Evolutionary conservation across 2,329 filamentous ascomycete species (phyloP).

Genomic region (Pezicula radicicola): DNA sequence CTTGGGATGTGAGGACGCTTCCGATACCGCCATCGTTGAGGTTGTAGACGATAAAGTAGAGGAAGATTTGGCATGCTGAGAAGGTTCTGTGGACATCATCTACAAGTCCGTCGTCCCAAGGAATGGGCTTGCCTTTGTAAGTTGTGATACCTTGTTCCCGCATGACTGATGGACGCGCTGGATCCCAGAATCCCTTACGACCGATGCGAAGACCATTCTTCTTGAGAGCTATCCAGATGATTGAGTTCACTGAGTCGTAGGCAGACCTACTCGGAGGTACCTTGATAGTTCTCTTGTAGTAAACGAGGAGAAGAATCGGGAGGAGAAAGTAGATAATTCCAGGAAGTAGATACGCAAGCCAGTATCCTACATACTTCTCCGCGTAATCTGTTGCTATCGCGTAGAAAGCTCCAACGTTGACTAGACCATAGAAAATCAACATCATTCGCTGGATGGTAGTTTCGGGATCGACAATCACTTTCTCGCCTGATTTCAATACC

Average conservation of each 20-base stretch:
- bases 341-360: conserved; percentile 39
- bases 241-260: conserved; percentile 59
- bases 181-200: conserved; percentile 57
- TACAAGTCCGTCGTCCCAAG: conserved; percentile 77
- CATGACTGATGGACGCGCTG: conserved; percentile 61
- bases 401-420: conserved; percentile 60
- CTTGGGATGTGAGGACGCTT: conserved; percentile 42
- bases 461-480: conserved; percentile 57
- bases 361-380: conserved; percentile 47
- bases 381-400: conserved; percentile 40
- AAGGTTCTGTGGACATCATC: conserved; percentile 70
- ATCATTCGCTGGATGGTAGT: conserved; percentile 48
- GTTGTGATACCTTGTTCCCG: conserved; percentile 38
- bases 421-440: conserved; percentile 61
- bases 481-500: conserved; percentile 51
- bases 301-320: conserved; percentile 43
- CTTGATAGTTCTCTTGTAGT: conserved; percentile 47
- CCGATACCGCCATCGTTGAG: conserved; percentile 38
- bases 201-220: conserved; percentile 57
- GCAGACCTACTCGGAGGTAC: conserved; percentile 68
- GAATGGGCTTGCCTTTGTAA: conserved; percentile 70
- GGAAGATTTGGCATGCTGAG: conserved; percentile 64
- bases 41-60: conserved; percentile 41
- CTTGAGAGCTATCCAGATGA: conserved; percentile 58
- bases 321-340: conserved; percentile 61